Evolutionary conservation across 768 basidiomycete species (phyloP), one percentile per base, ranked within the genome.

Genomic region (Leucocoprinus sp.): DNA sequence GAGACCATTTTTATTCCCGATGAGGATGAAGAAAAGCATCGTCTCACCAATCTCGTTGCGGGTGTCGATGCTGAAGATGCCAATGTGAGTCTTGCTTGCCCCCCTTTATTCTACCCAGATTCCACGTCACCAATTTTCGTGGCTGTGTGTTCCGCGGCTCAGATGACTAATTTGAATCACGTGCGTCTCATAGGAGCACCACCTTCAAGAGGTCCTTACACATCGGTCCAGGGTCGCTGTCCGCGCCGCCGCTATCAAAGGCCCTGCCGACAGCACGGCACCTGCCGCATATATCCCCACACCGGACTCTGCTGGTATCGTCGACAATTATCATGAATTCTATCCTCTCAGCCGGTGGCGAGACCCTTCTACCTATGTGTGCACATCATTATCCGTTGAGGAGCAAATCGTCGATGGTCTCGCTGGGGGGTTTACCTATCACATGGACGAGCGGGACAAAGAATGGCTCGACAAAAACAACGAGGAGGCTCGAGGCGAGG

Each of bases 401-500:
- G 91, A 93, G 53, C 69, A 77, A 7, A 68, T 72, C 53, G 61
- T 62, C 3, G 71, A 67, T 52, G 78, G 76, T 8, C 75, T 92
- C 46, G 66, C 76, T 24, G 80, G 84, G 54, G 84, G 85, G 0
- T 85, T 85, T 64, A 80, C 82, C 1, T 97, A 98, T 58, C 88
- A 80, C 52, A 88, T 97, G 86, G 95, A 99, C 55, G 96, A 98
- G 62, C 82, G 85, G 14, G 95, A 98, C 67, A 81, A 85, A 56
- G 85, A 86, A 52, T 99, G 95, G 95, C 75, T 99, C 24, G 84
- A 88, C 55, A 84, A 80, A 64, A 91, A 90, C 58, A 96, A 97
- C 55, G 83, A 84, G 57, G 78, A 84, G 46, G 88, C 86, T 1
- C 74, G 84, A 11, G 88, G 85, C 14, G 89, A 92, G 60, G 91